Evolutionary conservation across 176 grass and related monocot genomes (phyloP), one percentile per base, ranked within the genome.

Genomic region (Tillandsia leiboldiana): DNA sequence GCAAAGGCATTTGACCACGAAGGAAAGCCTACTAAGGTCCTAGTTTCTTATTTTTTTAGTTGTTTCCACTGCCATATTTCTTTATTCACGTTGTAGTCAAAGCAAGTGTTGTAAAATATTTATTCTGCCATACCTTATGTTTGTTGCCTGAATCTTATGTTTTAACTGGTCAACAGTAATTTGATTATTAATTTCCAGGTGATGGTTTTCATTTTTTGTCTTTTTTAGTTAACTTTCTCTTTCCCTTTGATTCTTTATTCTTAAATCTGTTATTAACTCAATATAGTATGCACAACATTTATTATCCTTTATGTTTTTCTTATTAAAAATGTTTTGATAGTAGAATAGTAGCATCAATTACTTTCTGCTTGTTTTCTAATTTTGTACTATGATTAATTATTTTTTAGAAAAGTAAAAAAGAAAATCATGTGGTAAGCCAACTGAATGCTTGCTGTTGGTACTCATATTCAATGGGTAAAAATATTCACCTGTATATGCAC

Each of bases 11-110:
- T 96, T 85, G 88, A 85, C 61, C 48, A 68, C 51, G 81, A 96
- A 69, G 92, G 92, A 70, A 96, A 85, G 9, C 88, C 85, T 74
- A 92, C 81, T 64, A 91, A 96, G 88, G 92, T 96, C 72, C 15
- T 66, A 33, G 18, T 26, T 65, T 65, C 12, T 28, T 23, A 27
- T 6, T 65, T 65, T 0, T 65, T 28, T 65, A 24, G 8, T 65
- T 65, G 26, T 65, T 65, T 12, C 17, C 8, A 4, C 10, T 27
- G 2, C 22, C 11, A 65, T 56, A 14, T 56, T n/a, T 13, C 3
- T 12, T 56, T 56, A 4, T 56, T 56, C 15, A 0, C 0, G 7
- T 56, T 13, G 3, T 56, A n/a, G 11, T 2, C 15, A 56, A 56
- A 56, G 11, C 13, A 56, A 12, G 15, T 56, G 2, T 56, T 56